Evolutionary conservation across 768 basidiomycete species (phyloP), one percentile per base, ranked within the genome.

Genomic region (Russula vinacea): DNA sequence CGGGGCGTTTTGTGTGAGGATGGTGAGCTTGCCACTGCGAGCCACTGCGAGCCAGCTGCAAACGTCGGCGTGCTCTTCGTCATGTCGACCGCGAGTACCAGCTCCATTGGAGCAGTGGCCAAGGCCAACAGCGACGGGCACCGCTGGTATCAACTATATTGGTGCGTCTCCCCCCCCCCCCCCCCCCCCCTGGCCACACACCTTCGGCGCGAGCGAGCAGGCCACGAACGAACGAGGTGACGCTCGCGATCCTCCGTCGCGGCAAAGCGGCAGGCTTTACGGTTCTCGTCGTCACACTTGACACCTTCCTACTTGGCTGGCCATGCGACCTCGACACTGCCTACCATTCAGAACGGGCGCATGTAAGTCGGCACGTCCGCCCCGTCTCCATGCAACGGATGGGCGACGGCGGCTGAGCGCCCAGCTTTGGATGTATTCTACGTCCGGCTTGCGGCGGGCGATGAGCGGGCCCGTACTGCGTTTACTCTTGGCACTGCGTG

Each of bases 141-240:
- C 37, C 78, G 90, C 40, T 92, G 90, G 89, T 93, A 83, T 72
- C 91, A 93, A 71, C 80, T 92, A 1, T 92, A 93, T 72, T 90
- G 90, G 88, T 87, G 56, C 62, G 76, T 69, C 22, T 24, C 42
- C n/a, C 10, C 9, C 17, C n/a, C n/a, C n/a, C n/a, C n/a, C n/a
- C n/a, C n/a, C n/a, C n/a, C n/a, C n/a, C n/a, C n/a, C n/a, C n/a
- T n/a, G n/a, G n/a, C n/a, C n/a, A n/a, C n/a, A n/a, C n/a, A n/a
- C n/a, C 37, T 13, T 13, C 29, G 26, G 56, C n/a, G 19, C 24
- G 16, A 26, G 19, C 24, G 16, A 26, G 19, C 22, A 89, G 89
- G 89, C 89, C 90, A 2, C 75, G 76, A 14, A 75, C 78, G 9
- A 72, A 86, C 50, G 86, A 86, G 5, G 73, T 89, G 26, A 85